These are phyloP conservation scores for Sclerotinia subarctica DNA, from an alignment of 2,329 filamentous ascomycete species.

Conservation along the genomic window DNA sequence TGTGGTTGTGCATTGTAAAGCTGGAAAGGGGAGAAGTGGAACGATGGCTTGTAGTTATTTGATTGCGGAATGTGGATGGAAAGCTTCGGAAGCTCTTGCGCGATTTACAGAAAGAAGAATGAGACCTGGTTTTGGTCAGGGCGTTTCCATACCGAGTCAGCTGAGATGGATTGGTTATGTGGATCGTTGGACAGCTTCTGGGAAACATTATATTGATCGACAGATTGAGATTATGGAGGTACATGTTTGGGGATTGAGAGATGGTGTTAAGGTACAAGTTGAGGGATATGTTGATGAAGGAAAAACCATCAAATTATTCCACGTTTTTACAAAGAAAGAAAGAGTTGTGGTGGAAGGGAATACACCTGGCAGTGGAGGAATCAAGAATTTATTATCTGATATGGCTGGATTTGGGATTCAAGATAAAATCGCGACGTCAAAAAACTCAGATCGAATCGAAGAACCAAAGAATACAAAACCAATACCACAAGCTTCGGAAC, in stretches of 20 bases:
- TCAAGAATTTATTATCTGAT: conserved; percentile 53
- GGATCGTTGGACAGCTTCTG: conserved; percentile 73
- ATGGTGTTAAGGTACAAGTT: conserved; percentile 83
- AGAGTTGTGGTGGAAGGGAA: conserved; percentile 63
- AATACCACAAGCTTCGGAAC: not conserved
- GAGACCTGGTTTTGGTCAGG: conserved; percentile 82
- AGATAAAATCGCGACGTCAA: conserved; percentile 26
- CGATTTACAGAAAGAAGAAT: conserved; percentile 81
- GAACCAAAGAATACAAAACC: not conserved
- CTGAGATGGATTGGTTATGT: conserved; percentile 85
- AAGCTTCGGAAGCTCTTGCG: conserved; percentile 58
- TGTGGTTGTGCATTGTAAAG: conserved; percentile 93
- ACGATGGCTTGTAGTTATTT: conserved; percentile 86
- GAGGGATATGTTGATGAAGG: conserved; percentile 88
- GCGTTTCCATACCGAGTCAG: conserved; percentile 91
- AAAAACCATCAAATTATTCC: conserved; percentile 77
- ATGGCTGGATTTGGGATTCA: conserved; percentile 44
- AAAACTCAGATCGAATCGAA: conserved; percentile 24
- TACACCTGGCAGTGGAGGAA: conserved; percentile 48
- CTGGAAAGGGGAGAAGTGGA: conserved; percentile 89
- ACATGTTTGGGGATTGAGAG: conserved; percentile 82
- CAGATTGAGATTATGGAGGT: conserved; percentile 83
- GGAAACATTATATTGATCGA: conserved; percentile 78
- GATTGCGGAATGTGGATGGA: conserved; percentile 80
- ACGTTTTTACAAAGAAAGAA: conserved; percentile 74